phyloP scores from a whole-genome alignment of 192 early-diverging fungal species.

The Backusella mclennaniae region DNA sequence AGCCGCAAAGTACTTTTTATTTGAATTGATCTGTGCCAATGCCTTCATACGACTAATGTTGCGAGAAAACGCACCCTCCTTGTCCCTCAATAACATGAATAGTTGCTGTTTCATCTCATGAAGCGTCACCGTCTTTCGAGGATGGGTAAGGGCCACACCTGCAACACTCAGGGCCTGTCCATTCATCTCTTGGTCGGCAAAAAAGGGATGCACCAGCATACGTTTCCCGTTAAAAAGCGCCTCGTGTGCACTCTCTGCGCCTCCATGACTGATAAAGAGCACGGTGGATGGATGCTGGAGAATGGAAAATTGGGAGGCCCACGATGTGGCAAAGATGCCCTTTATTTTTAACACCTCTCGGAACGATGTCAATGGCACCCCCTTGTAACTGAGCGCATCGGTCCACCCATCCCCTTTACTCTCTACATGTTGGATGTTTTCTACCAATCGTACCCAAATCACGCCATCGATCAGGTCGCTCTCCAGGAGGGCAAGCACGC shows the following conservation, averaged over 20 bases:
- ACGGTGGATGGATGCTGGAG: constrained; percentile 22
- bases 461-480: constrained; percentile 10
- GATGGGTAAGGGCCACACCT: background rate
- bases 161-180: background rate
- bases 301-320: constrained; percentile 35
- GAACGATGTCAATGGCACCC: background rate
- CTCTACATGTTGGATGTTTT: background rate
- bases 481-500: background rate
- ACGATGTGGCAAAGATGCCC: constrained; percentile 16
- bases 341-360: background rate
- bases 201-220: constrained; percentile 30
- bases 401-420: constrained; percentile 14
- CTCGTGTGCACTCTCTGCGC: constrained; percentile 29
- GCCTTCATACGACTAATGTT: background rate
- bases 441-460: background rate
- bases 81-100: background rate
- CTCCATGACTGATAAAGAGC: constrained; percentile 35
- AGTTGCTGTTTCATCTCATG: background rate
- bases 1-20: background rate
- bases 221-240: constrained; percentile 24
- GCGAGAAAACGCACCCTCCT: background rate
- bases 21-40: background rate
- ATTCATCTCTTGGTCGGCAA: constrained; percentile 29
- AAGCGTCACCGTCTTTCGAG: background rate
- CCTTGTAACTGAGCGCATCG: background rate